phyloP scores from a whole-genome alignment of 164 flowering plant genomes.

The Stephania yunnanensis region DNA sequence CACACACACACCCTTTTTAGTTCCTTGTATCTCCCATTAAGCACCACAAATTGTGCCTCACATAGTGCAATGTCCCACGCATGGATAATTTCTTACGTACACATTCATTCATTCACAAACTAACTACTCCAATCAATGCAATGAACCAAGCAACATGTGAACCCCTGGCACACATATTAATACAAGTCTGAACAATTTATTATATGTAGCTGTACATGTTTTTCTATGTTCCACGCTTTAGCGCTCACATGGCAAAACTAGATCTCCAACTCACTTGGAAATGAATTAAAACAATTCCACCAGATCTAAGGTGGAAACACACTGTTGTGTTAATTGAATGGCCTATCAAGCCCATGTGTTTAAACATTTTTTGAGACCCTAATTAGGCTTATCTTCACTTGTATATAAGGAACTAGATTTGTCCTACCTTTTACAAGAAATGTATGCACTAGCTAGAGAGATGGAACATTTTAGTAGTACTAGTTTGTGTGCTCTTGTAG shows the following conservation, averaged over 20 bases:
- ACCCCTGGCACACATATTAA: background rate
- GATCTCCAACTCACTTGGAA: no score
- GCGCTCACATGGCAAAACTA: background rate
- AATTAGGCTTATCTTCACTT: no score
- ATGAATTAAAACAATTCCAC: background rate
- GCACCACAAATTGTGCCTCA: background rate
- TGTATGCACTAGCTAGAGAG: background rate
- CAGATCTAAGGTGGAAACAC: background rate
- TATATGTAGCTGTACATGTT: background rate
- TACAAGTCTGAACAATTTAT: background rate
- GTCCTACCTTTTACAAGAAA: background rate
- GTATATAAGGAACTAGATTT: background rate
- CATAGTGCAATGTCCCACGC: background rate
- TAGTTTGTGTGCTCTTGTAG: background rate
- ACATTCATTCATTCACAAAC: background rate
- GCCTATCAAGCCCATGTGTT: background rate
- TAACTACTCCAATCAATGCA: background rate
- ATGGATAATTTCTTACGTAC: background rate
- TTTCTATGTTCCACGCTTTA: background rate
- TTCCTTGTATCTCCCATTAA: background rate
- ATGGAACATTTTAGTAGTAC: background rate
- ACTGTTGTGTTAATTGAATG: background rate
- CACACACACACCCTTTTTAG: background rate
- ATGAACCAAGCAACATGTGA: background rate
- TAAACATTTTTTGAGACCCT: no score